Conservation (phyloP, 441 rosid species). For the Croton setiger region DNA sequence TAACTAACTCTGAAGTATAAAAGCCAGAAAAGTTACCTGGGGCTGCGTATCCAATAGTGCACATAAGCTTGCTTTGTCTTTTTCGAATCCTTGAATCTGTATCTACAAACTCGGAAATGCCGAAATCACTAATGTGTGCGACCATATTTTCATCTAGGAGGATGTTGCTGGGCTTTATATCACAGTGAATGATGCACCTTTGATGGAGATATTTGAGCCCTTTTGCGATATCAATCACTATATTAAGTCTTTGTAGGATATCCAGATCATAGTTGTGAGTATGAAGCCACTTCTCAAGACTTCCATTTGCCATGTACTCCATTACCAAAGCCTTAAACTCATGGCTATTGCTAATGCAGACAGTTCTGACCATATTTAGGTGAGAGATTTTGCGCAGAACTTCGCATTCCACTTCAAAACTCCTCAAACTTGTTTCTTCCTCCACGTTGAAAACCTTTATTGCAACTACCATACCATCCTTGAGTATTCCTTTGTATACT, state of each 20-base stretch:
- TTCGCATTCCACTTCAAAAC: slow-evolving; percentile 11
- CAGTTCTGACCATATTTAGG: neutral
- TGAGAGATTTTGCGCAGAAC: neutral
- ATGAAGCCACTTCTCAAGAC: slow-evolving; percentile 17
- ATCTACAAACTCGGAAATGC: neutral
- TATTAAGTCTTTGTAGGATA: slow-evolving; percentile 15
- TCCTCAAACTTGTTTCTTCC: neutral
- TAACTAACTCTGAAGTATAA: neutral
- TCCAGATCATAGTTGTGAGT: slow-evolving; percentile 10
- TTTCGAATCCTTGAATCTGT: neutral
- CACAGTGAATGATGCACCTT: slow-evolving; percentile 10
- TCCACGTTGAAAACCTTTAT: slow-evolving; percentile 18
- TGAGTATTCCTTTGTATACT: slow-evolving; percentile 13
- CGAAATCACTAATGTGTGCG: slow-evolving; percentile 10
- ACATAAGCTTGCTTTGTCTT: neutral
- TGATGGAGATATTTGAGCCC: slow-evolving; percentile 13
- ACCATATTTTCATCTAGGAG: slow-evolving; percentile 21
- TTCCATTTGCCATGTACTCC: slow-evolving; percentile 23
- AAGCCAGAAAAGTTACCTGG: slow-evolving; percentile 16
- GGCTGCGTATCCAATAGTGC: slow-evolving; percentile 19
- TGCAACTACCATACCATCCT: slow-evolving; percentile 2
- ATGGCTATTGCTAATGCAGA: neutral
- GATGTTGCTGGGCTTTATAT: slow-evolving; percentile 20
- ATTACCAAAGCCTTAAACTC: slow-evolving; percentile 15
- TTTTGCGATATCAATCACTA: slow-evolving; percentile 13